Base-by-base conservation (phyloP, 116 monocot species). In the Phalaenopsis hybrid region DNA sequence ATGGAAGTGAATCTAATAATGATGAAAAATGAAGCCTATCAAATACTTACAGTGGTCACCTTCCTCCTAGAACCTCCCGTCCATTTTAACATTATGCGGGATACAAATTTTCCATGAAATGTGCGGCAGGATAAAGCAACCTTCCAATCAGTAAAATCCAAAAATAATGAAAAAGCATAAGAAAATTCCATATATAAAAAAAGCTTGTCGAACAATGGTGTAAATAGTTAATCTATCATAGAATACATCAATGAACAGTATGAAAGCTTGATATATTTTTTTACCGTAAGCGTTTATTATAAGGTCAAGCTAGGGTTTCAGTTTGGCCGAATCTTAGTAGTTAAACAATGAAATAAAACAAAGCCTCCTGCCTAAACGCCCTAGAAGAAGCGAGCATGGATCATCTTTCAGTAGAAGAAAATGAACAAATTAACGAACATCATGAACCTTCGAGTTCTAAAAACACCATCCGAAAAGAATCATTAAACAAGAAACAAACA, bases 51-150 rank as follows among this genome's bases (percentile, higher is more conserved):
- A 75, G 89, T 75, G 78, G 82, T 59, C 83, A 89, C 87, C 78
- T 89, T 89, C 85, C 82, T 81, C 82, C 89, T 82, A 45, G 89
- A 89, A 74, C 89, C 89, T 34, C 89, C 89, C 82, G 82, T 89
- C 89, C 89, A 89, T 87, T 89, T 84, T 43, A 89, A 81, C 89
- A 89, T 89, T 83, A 16, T 83, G 49, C 37, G 49, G 33, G 49
- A 75, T 79, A 34, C 10, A 59, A 79, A 44, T 34, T 69, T 13
- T 79, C 65, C 52, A 65, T 57, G n/a, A 65, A 78, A 45, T 48
- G n/a, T 33, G 50, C 78, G 67, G 31, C 51, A 80, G n/a, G 45
- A 67, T 45, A 46, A 6, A 80, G 59, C 57, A 79, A 58, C 37
- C 44, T 61, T 57, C 59, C 41, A 28, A 61, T 79, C 79, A 61